Evolutionary conservation across 129 eudicot species (phyloP), one percentile per base, ranked within the genome.

Genomic region (Pseudognaphalium luteoalbum): DNA sequence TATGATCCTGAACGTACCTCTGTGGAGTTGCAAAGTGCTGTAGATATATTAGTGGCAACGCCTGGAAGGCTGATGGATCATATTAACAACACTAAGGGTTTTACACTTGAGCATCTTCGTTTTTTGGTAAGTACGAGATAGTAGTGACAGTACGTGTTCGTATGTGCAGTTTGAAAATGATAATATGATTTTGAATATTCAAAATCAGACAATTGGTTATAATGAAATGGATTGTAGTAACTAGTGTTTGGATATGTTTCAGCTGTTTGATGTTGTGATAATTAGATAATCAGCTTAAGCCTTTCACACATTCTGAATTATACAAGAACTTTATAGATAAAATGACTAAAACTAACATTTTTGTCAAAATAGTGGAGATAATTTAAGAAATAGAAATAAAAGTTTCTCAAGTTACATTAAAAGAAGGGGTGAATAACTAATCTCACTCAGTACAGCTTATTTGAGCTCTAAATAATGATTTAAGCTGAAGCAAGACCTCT

Each of bases 21-120:
- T 11, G 70, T 17, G 14, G 87, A 78, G 72, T 72, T 83, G 12
- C 81, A 81, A 78, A 88, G 89, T 82, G 77, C 89, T 37, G 96
- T 93, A 68, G 98, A 93, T 84, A 93, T 93, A 83, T 75, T 93
- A 75, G 97, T 93, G 54, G 98, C 97, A 5, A 93, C 98, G 32
- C 96, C 98, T 47, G 98, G 98, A 86, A 82, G 96, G 81, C 89
- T 93, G 66, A 93, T 93, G 96, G 97, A 93, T 83, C 98, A 93
- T 76, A 88, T 93, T 52, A 85, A 82, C 80, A 78, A 86, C 77
- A 90, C 98, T 39, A 88, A 90, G 76, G 97, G 98, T 75, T 93
- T 93, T 75, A 90, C 98, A 42, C 97, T 93, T 25, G 92, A 93
- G 80, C 98, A 93, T 88, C 92, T 93, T 29, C 76, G 86, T 76